Percentiles rank a stretch among this genome's conserved stretches.
phyloP scores from a whole-genome alignment of 73 alveolate species.

The Paramecium tetraurelia region DNA sequence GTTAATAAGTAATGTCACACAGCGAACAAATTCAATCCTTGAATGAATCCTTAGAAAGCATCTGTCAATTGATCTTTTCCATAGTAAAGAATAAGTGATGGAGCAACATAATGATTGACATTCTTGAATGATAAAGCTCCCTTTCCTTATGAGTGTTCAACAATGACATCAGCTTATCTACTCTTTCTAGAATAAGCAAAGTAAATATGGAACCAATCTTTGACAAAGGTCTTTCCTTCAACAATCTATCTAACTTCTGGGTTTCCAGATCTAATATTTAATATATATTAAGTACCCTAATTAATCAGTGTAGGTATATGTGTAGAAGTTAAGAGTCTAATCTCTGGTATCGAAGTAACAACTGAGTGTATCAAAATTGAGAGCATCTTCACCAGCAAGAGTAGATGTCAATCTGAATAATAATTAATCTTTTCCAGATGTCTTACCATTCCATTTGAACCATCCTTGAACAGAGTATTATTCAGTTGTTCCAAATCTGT shows the following conservation, averaged over 20 bases:
- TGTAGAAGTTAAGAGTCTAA: background rate
- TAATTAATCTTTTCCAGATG: background rate
- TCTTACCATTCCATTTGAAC: slow-evolving; percentile 44
- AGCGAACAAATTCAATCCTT: background rate
- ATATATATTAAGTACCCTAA: background rate
- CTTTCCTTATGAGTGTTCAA: slow-evolving; percentile 35
- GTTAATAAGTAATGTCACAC: background rate
- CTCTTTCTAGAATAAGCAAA: slow-evolving; percentile 17
- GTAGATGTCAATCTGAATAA: slow-evolving; percentile 32
- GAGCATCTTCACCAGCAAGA: background rate
- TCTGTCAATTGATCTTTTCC: slow-evolving; percentile 3
- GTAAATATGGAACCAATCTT: slow-evolving; percentile 41
- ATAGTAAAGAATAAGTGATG: background rate
- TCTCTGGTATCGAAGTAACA: background rate
- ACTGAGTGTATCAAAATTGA: slow-evolving; percentile 8
- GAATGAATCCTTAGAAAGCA: background rate
- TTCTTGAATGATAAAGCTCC: slow-evolving; percentile 33
- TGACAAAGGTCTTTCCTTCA: slow-evolving; percentile 24
- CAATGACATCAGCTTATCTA: slow-evolving; percentile 8
- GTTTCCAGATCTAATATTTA: background rate
- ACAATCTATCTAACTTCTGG: slow-evolving; percentile 29
- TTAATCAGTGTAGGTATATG: background rate
- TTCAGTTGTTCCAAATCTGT: background rate
- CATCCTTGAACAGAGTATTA: slow-evolving; percentile 36
- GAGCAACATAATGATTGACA: slow-evolving; percentile 31